Base-by-base conservation (phyloP, 2,329 filamentous ascomycete genomes). In the Apiospora sp. region DNA sequence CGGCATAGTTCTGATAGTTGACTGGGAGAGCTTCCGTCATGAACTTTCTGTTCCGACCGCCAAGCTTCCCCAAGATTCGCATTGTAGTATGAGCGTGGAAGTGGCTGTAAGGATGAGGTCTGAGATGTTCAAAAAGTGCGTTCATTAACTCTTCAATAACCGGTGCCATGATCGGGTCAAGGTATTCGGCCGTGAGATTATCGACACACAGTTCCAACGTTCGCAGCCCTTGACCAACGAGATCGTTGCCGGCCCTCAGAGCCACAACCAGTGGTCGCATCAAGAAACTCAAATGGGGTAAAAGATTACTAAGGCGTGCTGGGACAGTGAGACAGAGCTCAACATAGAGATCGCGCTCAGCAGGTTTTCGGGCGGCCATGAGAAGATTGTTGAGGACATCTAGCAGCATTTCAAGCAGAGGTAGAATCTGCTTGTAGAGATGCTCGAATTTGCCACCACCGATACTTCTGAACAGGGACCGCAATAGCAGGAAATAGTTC, bases 71-170 rank as follows among this genome's bases (percentile, higher is more conserved):
- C 1, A 99, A 88, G 72, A 99, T 99, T 67, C 96, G 89, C 92
- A 99, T 97, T 0, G 96, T 98, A 0, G 96, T 98, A 80, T 99
- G 96, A 0, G 97, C 94, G 80, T 98, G 96, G 82, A 98, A 98
- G 82, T 99, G 97, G 78, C 93, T 98, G 82, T 99, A 98, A 0
- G 96, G 96, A 75, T 95, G 92, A 10, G 96, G 97, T 78, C 93
- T 93, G 58, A 99, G 88, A 81, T 99, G 97, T 75, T 98, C 95
- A 88, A 97, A 99, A 0, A 99, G 87, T 1, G 96, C 96, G 67
- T 95, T 96, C 96, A 99, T 99, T 64, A 99, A 87, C 80, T 99
- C 96, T 78, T 99, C 96, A 82, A 99, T 98, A 37, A 98, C 97
- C 0, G 96, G 97, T 2, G 96, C 94, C 96, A 99, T 99, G 78